Conservation (phyloP, 768 basidiomycete species). For the Artomyces pyxidatus region DNA sequence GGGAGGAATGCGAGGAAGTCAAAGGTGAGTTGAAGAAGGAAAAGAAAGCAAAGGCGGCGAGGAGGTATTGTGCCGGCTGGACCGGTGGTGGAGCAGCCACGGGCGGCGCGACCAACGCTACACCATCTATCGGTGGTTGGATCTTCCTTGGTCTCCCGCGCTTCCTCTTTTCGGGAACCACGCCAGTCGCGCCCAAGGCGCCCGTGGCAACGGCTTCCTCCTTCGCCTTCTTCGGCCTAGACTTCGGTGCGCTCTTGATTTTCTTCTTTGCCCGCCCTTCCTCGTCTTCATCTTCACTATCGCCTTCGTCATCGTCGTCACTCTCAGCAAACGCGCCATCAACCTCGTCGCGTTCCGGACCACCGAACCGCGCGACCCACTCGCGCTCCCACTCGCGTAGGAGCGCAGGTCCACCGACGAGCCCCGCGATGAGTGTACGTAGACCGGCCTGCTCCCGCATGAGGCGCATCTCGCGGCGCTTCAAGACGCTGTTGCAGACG, state of each 20-base stretch:
- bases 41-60: slow-evolving; percentile 78
- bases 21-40: slow-evolving; percentile 79
- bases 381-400: slow-evolving; percentile 70
- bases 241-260: slow-evolving; percentile 37
- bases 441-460: slow-evolving; percentile 71
- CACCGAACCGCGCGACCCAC: slow-evolving; percentile 69
- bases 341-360: slow-evolving; percentile 61
- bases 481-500: slow-evolving; percentile 51
- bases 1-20: slow-evolving; percentile 33
- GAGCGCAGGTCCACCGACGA: slow-evolving; percentile 68
- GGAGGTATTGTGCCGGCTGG: slow-evolving; percentile 51
- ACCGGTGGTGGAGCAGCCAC: slow-evolving; percentile 10
- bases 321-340: slow-evolving; percentile 32
- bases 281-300: slow-evolving; percentile 27
- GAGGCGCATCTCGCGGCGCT: slow-evolving; percentile 65
- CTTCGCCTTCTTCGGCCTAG: slow-evolving; percentile 38
- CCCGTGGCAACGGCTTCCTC: slow-evolving; percentile 13
- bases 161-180: slow-evolving; percentile 70
- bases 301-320: slow-evolving; percentile 46
- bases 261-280: slow-evolving; percentile 58
- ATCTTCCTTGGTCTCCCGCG: slow-evolving; percentile 77
- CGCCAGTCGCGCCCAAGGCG: slow-evolving; percentile 24
- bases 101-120: slow-evolving; percentile 9
- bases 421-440: slow-evolving; percentile 55
- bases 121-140: slow-evolving; percentile 33